phyloP scores from a whole-genome alignment of 2,329 filamentous ascomycete species.

The Penicillium sp. region DNA sequence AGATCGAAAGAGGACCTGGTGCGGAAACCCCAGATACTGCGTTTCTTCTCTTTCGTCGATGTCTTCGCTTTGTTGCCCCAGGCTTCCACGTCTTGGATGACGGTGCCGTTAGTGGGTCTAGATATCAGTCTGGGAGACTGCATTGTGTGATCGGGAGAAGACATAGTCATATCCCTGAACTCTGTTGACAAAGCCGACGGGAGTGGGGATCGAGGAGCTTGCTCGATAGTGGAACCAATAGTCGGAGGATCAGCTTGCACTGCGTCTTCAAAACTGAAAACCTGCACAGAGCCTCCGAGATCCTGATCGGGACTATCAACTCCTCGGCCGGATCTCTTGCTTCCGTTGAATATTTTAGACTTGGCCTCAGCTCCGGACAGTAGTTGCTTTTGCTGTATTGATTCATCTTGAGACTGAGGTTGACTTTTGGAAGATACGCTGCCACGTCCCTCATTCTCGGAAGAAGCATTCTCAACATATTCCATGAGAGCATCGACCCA shows the following conservation, averaged over 20 bases:
- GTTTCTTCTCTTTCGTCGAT: conserved; percentile 76
- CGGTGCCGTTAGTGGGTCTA: conserved; percentile 75
- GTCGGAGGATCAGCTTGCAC: conserved; percentile 59
- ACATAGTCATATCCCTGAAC: conserved; percentile 25
- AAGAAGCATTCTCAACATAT: conserved; percentile 67
- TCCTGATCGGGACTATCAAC: conserved; percentile 43
- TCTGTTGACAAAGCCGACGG: conserved; percentile 34
- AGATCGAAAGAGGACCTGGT: conserved; percentile 70
- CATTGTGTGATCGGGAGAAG: conserved; percentile 32
- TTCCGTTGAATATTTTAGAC: conserved; percentile 27
- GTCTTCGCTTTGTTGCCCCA: conserved; percentile 77
- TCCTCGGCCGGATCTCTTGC: conserved; percentile 33
- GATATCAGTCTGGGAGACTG: conserved; percentile 65
- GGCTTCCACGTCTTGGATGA: conserved; percentile 76
- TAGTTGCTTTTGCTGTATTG: conserved; percentile 19
- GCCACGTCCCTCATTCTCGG: conserved; percentile 33
- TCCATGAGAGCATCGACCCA: conserved; percentile 90
- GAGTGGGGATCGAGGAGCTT: conserved; percentile 35
- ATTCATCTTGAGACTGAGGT: conserved; percentile 19
- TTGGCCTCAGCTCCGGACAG: conserved; percentile 22
- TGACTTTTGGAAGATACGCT: conserved; percentile 22
- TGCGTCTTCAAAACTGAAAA: conserved; percentile 58
- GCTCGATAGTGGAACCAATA: conserved; percentile 45
- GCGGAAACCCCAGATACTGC: conserved; percentile 64
- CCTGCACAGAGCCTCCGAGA: conserved; percentile 41